Percentiles rank a stretch among this genome's conserved stretches.
Conservation (phyloP, 768 basidiomycete species). For the Mycena rosella region DNA sequence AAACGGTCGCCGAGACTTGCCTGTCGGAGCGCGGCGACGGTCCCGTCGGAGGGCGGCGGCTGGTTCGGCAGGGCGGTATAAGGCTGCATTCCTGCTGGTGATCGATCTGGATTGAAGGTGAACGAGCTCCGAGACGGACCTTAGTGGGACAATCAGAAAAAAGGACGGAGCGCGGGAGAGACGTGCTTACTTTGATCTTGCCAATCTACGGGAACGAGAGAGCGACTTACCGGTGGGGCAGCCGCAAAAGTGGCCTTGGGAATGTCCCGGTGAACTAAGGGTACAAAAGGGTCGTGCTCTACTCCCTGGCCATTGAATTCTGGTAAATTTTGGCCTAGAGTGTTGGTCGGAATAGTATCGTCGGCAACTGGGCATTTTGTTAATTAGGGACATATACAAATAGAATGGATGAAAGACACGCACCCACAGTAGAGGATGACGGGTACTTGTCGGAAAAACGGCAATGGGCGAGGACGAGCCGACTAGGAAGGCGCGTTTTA, state of each 20-base stretch:
- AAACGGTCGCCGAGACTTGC: slow-evolving; percentile 4
- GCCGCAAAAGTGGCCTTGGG: slow-evolving; percentile 8
- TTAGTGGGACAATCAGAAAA: neutral
- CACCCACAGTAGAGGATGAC: slow-evolving; percentile 18
- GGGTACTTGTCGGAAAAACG: neutral
- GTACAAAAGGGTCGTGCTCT: neutral
- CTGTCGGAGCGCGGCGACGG: slow-evolving; percentile 20
- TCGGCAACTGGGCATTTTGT: slow-evolving; percentile 16
- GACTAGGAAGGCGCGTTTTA: neutral
- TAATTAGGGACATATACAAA: neutral
- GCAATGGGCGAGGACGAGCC: slow-evolving; percentile 2
- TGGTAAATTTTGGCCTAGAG: neutral
- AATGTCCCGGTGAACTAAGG: neutral
- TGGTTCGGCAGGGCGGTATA: slow-evolving; percentile 12
- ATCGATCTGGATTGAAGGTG: slow-evolving; percentile 11
- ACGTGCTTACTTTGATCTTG: slow-evolving; percentile 7
- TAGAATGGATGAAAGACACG: neutral
- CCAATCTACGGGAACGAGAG: slow-evolving; percentile 30
- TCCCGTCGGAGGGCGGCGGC: slow-evolving; percentile 7
- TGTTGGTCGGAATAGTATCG: neutral
- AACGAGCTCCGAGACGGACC: neutral
- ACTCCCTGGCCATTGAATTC: neutral
- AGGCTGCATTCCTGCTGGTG: slow-evolving; percentile 13
- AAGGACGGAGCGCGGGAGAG: neutral
- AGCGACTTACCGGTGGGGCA: slow-evolving; percentile 22